Conservation (phyloP, 345 rosid genomes). For the Eucalyptus marginata region DNA sequence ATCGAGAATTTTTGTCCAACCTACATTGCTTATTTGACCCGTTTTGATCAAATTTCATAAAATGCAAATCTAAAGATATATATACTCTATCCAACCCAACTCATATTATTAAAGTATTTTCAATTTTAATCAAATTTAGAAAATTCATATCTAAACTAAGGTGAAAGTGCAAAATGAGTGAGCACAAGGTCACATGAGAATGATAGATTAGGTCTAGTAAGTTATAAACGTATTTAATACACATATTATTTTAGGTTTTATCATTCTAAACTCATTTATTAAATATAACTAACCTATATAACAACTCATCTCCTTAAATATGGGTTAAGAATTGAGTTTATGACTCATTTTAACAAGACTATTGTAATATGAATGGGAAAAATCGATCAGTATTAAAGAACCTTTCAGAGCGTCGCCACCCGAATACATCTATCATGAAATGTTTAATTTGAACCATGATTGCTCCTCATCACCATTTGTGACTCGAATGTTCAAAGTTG, state of each 20-base stretch:
- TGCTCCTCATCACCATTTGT: not conserved
- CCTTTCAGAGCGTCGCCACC: rapidly evolving
- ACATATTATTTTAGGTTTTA: too few species aligned
- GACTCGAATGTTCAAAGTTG: not conserved
- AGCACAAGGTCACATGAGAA: too few species aligned
- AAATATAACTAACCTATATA: too few species aligned
- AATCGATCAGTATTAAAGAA: not conserved
- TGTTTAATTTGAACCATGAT: not conserved
- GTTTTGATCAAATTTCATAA: not conserved
- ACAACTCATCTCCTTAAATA: too few species aligned
- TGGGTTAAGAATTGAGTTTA: not conserved
- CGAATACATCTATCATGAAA: not conserved
- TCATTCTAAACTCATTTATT: too few species aligned
- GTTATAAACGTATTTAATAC: not conserved
- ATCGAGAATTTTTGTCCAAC: not conserved
- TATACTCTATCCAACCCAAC: too few species aligned
- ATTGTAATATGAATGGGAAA: not conserved
- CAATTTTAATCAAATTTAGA: too few species aligned
- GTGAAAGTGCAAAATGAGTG: not conserved
- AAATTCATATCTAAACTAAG: too few species aligned
- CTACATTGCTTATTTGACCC: too few species aligned
- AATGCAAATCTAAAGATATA: too few species aligned
- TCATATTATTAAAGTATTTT: too few species aligned
- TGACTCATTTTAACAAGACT: not conserved
- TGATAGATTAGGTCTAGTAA: too few species aligned